These are phyloP conservation scores for Diplodia seriata DNA, from an alignment of 2,329 filamentous ascomycete species.

Conservation along the genomic window DNA sequence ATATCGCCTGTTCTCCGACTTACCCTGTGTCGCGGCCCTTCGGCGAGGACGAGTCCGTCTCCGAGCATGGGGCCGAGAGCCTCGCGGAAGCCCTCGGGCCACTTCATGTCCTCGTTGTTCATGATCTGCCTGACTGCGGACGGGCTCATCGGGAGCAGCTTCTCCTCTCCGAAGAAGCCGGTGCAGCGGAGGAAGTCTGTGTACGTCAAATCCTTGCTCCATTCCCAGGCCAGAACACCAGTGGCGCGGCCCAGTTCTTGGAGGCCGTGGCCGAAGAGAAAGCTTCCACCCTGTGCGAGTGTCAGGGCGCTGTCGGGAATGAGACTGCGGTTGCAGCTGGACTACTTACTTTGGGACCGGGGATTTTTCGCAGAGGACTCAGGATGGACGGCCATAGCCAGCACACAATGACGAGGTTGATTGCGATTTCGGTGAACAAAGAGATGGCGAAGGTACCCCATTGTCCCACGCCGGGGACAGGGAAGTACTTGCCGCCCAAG, in stretches of 20 bases:
- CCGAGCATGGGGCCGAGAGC: slow-evolving; percentile 41
- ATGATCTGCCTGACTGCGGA: background rate
- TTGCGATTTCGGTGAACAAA: background rate
- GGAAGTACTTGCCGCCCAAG: slow-evolving; percentile 1
- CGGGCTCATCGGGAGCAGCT: slow-evolving; percentile 12
- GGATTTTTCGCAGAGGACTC: slow-evolving; percentile 5
- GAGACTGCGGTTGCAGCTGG: too few species aligned
- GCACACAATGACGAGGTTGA: background rate
- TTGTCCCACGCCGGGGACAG: background rate
- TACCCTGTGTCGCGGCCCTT: slow-evolving; percentile 53
- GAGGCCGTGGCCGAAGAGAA: slow-evolving; percentile 1
- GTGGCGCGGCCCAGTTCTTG: slow-evolving; percentile 1
- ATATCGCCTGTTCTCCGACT: background rate
- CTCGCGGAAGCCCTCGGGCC: slow-evolving; percentile 1
- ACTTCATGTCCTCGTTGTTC: slow-evolving; percentile 3
- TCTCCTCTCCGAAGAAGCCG: slow-evolving; percentile 14
- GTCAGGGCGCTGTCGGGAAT: too few species aligned
- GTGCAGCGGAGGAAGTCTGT: slow-evolving; percentile 7
- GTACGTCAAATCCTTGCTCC: background rate
- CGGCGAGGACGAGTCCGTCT: slow-evolving; percentile 54
- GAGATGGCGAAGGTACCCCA: background rate
- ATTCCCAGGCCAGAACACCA: slow-evolving; percentile 14
- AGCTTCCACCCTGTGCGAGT: background rate
- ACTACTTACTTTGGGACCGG: slow-evolving; percentile 4
- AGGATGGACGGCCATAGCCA: slow-evolving; percentile 8